Evolutionary conservation across 192 early-diverging fungal genomes (phyloP).

Genomic region (Thoreauomyces humboldtii): DNA sequence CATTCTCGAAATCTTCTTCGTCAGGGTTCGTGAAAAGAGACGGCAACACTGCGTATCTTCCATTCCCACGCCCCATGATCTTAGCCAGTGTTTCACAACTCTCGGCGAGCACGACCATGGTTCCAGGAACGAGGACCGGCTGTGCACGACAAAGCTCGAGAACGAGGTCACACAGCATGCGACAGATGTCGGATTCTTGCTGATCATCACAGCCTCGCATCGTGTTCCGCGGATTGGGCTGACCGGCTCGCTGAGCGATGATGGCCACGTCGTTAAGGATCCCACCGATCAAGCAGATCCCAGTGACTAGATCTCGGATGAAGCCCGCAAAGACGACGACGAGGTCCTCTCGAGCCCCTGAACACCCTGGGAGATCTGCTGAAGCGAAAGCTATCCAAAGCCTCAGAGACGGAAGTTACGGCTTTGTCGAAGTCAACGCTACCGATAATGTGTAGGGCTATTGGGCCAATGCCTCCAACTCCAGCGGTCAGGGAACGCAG

Average conservation of each 20-base stretch:
- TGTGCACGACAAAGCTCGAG: not conserved
- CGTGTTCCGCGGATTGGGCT: too few relatives aligned
- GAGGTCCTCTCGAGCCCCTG: not conserved
- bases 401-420: too few relatives aligned
- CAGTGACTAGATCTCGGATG: not conserved
- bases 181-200: not conserved
- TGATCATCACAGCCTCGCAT: not conserved
- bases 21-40: not conserved
- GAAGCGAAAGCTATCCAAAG: not conserved
- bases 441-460: not conserved
- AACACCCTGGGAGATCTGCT: not conserved
- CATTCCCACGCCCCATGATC: not conserved
- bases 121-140: constrained; percentile 2
- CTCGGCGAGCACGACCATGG: constrained; percentile 6
- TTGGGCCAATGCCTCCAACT: not conserved
- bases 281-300: constrained; percentile 1
- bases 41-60: not conserved
- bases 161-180: not conserved
- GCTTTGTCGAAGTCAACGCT: not conserved
- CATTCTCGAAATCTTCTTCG: not conserved
- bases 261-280: constrained; percentile 6
- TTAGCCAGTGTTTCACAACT: not conserved
- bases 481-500: not conserved
- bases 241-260: too few relatives aligned
- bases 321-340: constrained; percentile 1